Conservation (phyloP, 1,284 basidiomycete species). For the Cystobasidium slooffiae region DNA sequence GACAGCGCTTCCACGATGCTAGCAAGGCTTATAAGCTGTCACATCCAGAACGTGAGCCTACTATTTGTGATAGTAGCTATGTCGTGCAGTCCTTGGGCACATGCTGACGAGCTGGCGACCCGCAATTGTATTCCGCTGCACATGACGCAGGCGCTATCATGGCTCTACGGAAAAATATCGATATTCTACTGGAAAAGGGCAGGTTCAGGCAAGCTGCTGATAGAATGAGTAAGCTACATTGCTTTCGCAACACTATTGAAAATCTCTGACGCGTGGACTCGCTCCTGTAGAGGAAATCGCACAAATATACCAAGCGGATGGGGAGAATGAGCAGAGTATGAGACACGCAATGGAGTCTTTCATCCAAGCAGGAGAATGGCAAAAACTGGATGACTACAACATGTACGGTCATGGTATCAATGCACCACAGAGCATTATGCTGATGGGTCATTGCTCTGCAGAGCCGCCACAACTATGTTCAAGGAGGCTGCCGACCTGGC, state of each 20-base stretch:
- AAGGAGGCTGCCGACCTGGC: slow-evolving; percentile 96
- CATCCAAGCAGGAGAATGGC: slow-evolving; percentile 95
- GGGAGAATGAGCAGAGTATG: slow-evolving; percentile 63
- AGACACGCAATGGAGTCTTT: slow-evolving; percentile 85
- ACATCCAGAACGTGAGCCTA: slow-evolving; percentile 74
- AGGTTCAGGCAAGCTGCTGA: slow-evolving; percentile 97
- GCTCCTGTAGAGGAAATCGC: slow-evolving; percentile 65
- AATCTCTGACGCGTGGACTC: background rate
- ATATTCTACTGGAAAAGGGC: slow-evolving; percentile 79
- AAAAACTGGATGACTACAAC: slow-evolving; percentile 91
- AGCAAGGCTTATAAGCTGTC: slow-evolving; percentile 90
- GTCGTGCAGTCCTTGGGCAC: background rate
- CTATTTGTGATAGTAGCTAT: background rate
- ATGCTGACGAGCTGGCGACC: background rate
- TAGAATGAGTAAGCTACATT: slow-evolving; percentile 73
- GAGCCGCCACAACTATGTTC: slow-evolving; percentile 92
- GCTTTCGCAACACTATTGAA: background rate
- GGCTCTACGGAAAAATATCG: slow-evolving; percentile 83
- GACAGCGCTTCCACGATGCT: slow-evolving; percentile 96
- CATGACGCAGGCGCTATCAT: slow-evolving; percentile 76
- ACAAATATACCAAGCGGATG: slow-evolving; percentile 80
- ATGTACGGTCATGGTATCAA: slow-evolving; percentile 68
- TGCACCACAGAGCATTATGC: too few species aligned
- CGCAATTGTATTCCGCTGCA: slow-evolving; percentile 2
- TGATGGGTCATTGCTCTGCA: slow-evolving; percentile 55